These are phyloP conservation scores for Blastomyces silverae DNA, from an alignment of 2,329 filamentous ascomycete species.

Conservation along the genomic window DNA sequence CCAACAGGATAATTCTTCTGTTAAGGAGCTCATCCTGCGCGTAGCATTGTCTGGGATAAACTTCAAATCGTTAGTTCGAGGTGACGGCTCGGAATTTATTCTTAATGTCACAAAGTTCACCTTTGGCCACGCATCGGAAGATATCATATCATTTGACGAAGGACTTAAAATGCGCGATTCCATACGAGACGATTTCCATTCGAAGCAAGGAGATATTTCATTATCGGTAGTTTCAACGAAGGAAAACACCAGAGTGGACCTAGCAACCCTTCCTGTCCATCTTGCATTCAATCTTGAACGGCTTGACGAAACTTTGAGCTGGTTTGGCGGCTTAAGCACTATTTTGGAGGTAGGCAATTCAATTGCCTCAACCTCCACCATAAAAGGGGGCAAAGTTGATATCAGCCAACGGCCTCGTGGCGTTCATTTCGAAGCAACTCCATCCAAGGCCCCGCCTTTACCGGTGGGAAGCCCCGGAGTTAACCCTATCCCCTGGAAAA, in stretches of 20 bases:
- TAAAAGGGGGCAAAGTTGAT: slow-evolving; percentile 33
- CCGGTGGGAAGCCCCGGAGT: slow-evolving; percentile 18
- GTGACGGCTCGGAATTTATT: slow-evolving; percentile 26
- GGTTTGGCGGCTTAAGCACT: slow-evolving; percentile 86
- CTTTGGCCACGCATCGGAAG: slow-evolving; percentile 44
- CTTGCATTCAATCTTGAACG: slow-evolving; percentile 69
- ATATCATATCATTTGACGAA: slow-evolving; percentile 49
- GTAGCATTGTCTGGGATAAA: slow-evolving; percentile 26
- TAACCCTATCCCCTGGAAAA: slow-evolving; percentile 45
- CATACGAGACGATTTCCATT: slow-evolving; percentile 36
- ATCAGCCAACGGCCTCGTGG: slow-evolving; percentile 39
- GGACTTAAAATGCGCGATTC: slow-evolving; percentile 43
- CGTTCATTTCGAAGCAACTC: slow-evolving; percentile 52
- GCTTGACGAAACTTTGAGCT: slow-evolving; percentile 77
- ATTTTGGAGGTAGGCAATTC: slow-evolving; percentile 84
- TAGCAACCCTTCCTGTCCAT: slow-evolving; percentile 70
- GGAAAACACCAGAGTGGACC: slow-evolving; percentile 44
- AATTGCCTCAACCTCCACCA: slow-evolving; percentile 64
- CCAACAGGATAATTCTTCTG: slow-evolving; percentile 22
- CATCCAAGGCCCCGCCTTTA: slow-evolving; percentile 28
- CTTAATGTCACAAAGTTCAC: slow-evolving; percentile 39
- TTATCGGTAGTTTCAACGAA: slow-evolving; percentile 32
- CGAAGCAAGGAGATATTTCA: slow-evolving; percentile 36
- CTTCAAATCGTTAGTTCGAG: slow-evolving; percentile 23
- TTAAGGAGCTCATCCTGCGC: slow-evolving; percentile 33